Evolutionary conservation across 768 basidiomycete species (phyloP).

Genomic region (Hypholoma sublateritium): DNA sequence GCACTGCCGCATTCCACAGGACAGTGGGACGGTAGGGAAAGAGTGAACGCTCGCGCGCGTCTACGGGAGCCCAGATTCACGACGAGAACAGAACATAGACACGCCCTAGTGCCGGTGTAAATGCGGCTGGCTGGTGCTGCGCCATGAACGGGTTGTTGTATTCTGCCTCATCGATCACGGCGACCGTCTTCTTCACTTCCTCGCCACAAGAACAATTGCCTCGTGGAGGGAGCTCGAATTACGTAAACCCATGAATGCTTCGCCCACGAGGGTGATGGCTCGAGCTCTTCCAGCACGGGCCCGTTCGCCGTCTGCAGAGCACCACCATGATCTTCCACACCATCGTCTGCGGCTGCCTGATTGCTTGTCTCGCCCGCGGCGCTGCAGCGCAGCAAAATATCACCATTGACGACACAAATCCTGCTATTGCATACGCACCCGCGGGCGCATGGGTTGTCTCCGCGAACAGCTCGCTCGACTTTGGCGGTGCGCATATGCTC

Average conservation of each 20-base stretch:
- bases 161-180: too few relatives aligned
- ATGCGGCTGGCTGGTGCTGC: too few relatives aligned
- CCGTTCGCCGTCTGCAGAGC: background rate
- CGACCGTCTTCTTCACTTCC: background rate
- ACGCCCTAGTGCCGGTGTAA: too few relatives aligned
- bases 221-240: background rate
- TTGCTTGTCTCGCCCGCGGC: background rate
- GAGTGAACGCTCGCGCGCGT: too few relatives aligned
- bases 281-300: background rate
- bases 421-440: constrained; percentile 31
- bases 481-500: constrained; percentile 30
- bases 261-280: background rate
- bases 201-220: background rate
- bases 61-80: too few relatives aligned
- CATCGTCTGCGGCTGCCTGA: background rate
- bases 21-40: too few relatives aligned
- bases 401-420: constrained; percentile 31
- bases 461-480: constrained; percentile 30
- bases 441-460: constrained; percentile 29
- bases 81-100: too few relatives aligned
- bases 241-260: background rate
- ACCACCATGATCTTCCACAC: background rate
- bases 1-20: too few relatives aligned
- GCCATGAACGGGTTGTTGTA: too few relatives aligned
- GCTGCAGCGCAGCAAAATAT: constrained; percentile 24